A percentile compares a stretch with the other conserved stretches of the same genome.
phyloP scores from a whole-genome alignment of 345 rosid species.

The Euphorbia tirucalli region DNA sequence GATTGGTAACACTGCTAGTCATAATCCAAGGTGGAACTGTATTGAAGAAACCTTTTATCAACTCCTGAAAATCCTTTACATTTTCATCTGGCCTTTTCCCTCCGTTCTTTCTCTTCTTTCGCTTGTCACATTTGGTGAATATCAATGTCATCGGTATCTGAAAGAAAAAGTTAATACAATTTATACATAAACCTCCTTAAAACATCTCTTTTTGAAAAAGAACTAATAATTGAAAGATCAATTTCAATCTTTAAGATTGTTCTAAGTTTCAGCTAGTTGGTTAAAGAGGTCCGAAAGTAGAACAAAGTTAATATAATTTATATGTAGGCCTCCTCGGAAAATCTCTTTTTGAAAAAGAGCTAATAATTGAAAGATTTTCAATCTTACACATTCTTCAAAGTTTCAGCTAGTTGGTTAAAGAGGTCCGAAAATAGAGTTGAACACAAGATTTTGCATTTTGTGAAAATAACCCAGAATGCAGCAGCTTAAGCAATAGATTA shows the following conservation, averaged over 20 bases:
- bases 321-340: too few species aligned
- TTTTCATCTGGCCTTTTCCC: conserved; percentile 88
- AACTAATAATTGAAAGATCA: too few species aligned
- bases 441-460: neutral
- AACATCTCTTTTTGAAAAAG: too few species aligned
- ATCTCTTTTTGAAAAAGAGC: too few species aligned
- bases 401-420: too few species aligned
- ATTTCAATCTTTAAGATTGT: neutral
- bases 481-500: too few species aligned
- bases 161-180: neutral
- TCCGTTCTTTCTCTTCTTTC: conserved; percentile 91
- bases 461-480: neutral
- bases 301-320: too few species aligned
- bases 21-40: conserved; percentile 95
- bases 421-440: too few species aligned
- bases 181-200: too few species aligned
- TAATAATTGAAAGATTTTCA: too few species aligned
- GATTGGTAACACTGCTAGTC: conserved; percentile 95
- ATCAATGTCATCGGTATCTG: conserved; percentile 94
- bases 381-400: too few species aligned
- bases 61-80: conserved; percentile 66
- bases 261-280: neutral
- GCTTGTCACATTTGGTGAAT: conserved; percentile 94
- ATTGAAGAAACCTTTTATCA: conserved; percentile 72
- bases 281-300: too few species aligned